Evolutionary conservation across 805 yeast genomes (phyloP).

Genomic region (Ogataea trehaloabstinens): DNA sequence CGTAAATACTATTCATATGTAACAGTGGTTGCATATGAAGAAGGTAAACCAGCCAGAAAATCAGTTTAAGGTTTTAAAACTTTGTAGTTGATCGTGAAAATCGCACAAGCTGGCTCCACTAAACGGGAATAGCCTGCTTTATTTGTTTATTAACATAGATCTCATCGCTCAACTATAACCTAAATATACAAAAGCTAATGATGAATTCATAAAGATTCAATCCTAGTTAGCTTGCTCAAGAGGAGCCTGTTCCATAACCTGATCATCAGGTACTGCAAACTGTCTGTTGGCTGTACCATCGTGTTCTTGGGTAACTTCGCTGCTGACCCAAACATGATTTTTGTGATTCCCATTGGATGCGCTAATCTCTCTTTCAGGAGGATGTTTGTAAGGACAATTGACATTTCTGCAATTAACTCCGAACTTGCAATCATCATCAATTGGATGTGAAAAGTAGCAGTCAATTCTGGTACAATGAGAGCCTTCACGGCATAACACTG

Average conservation of each 20-base stretch:
- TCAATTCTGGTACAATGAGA: constrained; percentile 73
- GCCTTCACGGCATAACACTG: constrained; percentile 79
- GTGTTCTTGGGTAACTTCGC: constrained; percentile 18
- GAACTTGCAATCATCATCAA: constrained; percentile 75
- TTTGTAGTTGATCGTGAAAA: too few species aligned
- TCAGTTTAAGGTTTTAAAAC: too few species aligned
- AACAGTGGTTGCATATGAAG: too few species aligned
- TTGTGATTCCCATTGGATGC: constrained; percentile 22
- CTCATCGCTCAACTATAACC: neutral
- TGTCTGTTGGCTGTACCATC: constrained; percentile 54
- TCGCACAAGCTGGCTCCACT: too few species aligned
- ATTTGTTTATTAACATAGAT: too few species aligned
- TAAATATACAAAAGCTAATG: constrained; percentile 1
- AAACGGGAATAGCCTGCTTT: neutral
- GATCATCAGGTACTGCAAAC: constrained; percentile 76
- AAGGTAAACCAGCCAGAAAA: too few species aligned
- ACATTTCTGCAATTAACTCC: constrained; percentile 72
- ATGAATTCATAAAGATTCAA: too few species aligned
- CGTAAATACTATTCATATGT: too few species aligned
- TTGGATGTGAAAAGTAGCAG: constrained; percentile 81
- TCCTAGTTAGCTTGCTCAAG: constrained; percentile 34
- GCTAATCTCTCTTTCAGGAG: constrained; percentile 60
- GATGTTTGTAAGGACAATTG: constrained; percentile 74
- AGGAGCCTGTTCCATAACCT: constrained; percentile 68
- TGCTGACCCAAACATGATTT: constrained; percentile 32